Base-by-base conservation (phyloP, 306 rosid genomes). In the Vigna unguiculata region DNA sequence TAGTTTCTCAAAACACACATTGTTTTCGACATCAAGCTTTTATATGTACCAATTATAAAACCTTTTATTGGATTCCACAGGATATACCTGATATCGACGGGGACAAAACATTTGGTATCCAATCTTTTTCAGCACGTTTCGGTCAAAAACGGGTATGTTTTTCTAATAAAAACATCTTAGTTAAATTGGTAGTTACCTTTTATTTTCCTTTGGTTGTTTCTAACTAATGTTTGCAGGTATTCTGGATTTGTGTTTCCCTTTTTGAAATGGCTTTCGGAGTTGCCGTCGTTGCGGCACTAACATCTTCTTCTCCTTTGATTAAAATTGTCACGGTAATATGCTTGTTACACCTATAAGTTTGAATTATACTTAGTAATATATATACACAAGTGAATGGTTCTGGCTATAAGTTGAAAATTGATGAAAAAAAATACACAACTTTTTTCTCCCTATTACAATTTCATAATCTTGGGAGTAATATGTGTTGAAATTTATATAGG, bases 261-360 rank as follows among this genome's bases (percentile, higher is more conserved):
- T 13, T 22, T 13, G 63, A 22, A 57, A 57, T 57, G n/a, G 34
- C 62, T 21, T 55, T 55, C 3, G 62, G 34, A 21, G 7, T 55
- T 22, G 34, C 3, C 8, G 0, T 55, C 2, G 0, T 55, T 5
- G 62, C n/a, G 13, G 62, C 34, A 55, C 52, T 45, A 76, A 67
- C 90, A 40, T 89, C 96, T 59, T 70, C 90, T 78, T 82, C 22
- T 72, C 72, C 76, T n/a, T 86, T 88, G 91, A 83, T 92, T 83
- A 93, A 90, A 85, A 22, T 83, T 76, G 43, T 85, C 21, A 90
- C 91, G 87, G 97, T 90, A 90, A 72, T 51, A 14, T 55, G 34
- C 28, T 22, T 55, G 0, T 55, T 11, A 22, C n/a, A 12, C 12
- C 0, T 22, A 55, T 22, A 55, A 2, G 9, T 55, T 22, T 1